phyloP scores from a whole-genome alignment of 2,329 filamentous ascomycete species.

The Trichoderma semiorbis region DNA sequence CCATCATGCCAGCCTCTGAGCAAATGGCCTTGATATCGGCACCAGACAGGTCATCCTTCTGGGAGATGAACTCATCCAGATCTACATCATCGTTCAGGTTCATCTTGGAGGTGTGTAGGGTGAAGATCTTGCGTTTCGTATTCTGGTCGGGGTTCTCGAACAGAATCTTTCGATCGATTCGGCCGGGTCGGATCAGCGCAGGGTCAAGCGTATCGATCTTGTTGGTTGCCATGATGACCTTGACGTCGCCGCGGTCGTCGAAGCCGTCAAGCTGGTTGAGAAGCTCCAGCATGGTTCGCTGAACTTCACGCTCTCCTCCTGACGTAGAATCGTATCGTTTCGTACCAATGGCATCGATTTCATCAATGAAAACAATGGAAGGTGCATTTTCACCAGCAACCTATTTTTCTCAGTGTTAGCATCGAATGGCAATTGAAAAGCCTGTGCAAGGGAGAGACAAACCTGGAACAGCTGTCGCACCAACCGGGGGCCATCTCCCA shows the following conservation, averaged over 20 bases:
- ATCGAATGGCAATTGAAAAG: neutral
- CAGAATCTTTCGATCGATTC: slow-evolving; percentile 96
- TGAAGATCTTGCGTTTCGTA: slow-evolving; percentile 97
- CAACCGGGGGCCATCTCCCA: slow-evolving; percentile 90
- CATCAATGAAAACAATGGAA: slow-evolving; percentile 97
- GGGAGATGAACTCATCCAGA: slow-evolving; percentile 94
- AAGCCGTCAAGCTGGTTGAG: slow-evolving; percentile 98
- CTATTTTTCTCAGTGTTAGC: slow-evolving; percentile 34
- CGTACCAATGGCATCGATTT: slow-evolving; percentile 97
- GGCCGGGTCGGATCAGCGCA: slow-evolving; percentile 90
- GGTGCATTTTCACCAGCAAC: slow-evolving; percentile 94
- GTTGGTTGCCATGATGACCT: slow-evolving; percentile 99
- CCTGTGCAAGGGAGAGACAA: slow-evolving; percentile 25
- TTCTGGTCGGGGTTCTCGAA: slow-evolving; percentile 72
- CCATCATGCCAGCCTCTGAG: slow-evolving; percentile 92
- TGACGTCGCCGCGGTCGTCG: slow-evolving; percentile 97
- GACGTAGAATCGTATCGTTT: slow-evolving; percentile 98
- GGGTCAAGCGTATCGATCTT: slow-evolving; percentile 98
- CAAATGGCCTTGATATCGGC: slow-evolving; percentile 99
- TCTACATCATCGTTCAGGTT: slow-evolving; percentile 95
- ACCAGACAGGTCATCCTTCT: slow-evolving; percentile 96
- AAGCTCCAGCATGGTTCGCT: slow-evolving; percentile 97
- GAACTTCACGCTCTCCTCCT: slow-evolving; percentile 93
- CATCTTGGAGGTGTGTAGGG: slow-evolving; percentile 98
- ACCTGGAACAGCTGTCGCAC: slow-evolving; percentile 94